Evolutionary conservation across 345 rosid genomes (phyloP).

Genomic region (Gossypium ekmanianum): DNA sequence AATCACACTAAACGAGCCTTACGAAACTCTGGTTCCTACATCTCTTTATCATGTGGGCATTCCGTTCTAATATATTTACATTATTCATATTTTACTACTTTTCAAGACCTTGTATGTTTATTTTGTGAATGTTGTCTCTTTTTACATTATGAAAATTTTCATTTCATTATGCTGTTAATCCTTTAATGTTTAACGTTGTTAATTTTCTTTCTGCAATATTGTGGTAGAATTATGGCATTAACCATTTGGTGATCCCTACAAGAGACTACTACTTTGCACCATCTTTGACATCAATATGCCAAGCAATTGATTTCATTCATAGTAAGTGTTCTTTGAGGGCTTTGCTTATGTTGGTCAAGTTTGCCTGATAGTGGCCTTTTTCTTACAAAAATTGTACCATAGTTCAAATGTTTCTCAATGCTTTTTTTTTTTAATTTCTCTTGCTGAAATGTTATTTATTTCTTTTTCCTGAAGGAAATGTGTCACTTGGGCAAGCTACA

Average conservation of each 20-base stretch:
- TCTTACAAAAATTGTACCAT: not conserved
- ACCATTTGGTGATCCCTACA: conserved; percentile 94
- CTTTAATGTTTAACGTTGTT: not conserved
- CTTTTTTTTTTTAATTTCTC: not conserved
- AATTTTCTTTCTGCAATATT: conserved; percentile 14
- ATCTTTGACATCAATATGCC: conserved; percentile 65
- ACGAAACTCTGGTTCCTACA: conserved; percentile 84
- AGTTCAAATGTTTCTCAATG: not conserved
- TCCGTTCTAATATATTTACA: not conserved
- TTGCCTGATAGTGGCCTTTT: not conserved
- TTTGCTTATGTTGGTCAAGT: not conserved
- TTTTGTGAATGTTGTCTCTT: not conserved
- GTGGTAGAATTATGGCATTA: conserved; percentile 63
- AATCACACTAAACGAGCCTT: conserved; percentile 70
- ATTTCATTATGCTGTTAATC: not conserved
- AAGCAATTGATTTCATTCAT: conserved; percentile 81
- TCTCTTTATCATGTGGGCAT: conserved; percentile 60
- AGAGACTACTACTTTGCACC: conserved; percentile 99
- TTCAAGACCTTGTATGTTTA: not conserved
- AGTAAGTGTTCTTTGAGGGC: conserved; percentile 35
- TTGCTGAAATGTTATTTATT: conserved; percentile 16
- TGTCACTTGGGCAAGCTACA: conserved; percentile 46
- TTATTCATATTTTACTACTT: not conserved
- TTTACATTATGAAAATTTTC: not conserved
- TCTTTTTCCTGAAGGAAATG: conserved; percentile 52